Conservation (phyloP, 352 stramenopile genomes). For the Phytophthora europaea region DNA sequence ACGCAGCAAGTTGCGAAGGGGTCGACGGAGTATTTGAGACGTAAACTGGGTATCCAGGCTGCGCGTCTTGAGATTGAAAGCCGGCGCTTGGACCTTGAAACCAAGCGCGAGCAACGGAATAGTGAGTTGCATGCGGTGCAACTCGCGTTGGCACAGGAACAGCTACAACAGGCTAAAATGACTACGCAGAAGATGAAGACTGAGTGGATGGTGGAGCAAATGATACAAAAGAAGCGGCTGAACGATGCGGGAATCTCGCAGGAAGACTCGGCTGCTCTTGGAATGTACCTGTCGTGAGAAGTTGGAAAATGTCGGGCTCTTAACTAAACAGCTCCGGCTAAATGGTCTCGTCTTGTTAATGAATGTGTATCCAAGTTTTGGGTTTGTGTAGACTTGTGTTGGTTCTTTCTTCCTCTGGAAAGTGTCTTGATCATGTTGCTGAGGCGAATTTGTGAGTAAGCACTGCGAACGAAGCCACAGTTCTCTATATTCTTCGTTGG, state of each 20-base stretch:
- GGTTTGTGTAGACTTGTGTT: neutral
- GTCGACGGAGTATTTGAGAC: constrained; percentile 49
- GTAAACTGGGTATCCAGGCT: constrained; percentile 52
- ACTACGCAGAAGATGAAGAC: constrained; percentile 59
- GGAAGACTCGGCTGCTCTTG: constrained; percentile 40
- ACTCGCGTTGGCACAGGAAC: constrained; percentile 56
- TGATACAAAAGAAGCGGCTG: constrained; percentile 63
- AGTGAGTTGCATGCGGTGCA: constrained; percentile 57
- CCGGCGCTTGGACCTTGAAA: constrained; percentile 56
- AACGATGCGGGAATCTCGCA: constrained; percentile 55
- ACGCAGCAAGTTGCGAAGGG: constrained; percentile 19
- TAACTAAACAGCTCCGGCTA: constrained; percentile 12
- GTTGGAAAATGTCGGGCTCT: constrained; percentile 26
- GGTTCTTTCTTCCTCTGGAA: constrained; percentile 25
- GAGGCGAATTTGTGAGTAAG: neutral
- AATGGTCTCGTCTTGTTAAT: constrained; percentile 13
- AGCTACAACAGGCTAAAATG: constrained; percentile 62
- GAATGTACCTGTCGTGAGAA: constrained; percentile 42
- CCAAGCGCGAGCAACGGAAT: constrained; percentile 48
- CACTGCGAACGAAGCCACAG: neutral
- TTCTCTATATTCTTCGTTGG: constrained; percentile 40
- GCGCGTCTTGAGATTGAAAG: constrained; percentile 56
- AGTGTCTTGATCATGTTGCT: neutral
- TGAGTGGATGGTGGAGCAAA: constrained; percentile 65
- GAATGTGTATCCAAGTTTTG: constrained; percentile 28